Base-by-base conservation (phyloP, 169 alveolate species). In the Eimeria praecox region DNA sequence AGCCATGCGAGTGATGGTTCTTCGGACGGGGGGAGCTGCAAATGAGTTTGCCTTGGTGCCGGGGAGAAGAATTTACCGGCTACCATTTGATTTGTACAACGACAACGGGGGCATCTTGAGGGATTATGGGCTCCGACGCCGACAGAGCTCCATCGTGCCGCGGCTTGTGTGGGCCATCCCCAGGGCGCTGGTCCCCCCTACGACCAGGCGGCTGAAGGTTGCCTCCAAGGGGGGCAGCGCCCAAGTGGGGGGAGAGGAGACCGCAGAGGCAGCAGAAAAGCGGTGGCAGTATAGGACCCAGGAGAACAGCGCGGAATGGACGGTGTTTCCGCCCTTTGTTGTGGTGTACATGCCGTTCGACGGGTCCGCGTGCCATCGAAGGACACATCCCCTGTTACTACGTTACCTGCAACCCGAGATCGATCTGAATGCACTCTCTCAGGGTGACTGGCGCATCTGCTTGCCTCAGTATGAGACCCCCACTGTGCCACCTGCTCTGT, bases 341-440 rank as follows among this genome's bases (percentile, higher is more conserved):
- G 82, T 92, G 77, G 69, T 69, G n/a, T 92, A 86, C 66, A 40
- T 92, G 69, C 92, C 80, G 44, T 92, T 54, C 56, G 80, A 78
- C 62, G 78, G 91, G 42, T 69, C 86, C 24, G 75, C 80, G 27
- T 78, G 85, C 56, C 80, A 77, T 78, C 38, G 42, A 35, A 9
- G 40, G 8, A 56, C 69, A 49, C 91, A 78, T 90, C 73, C 92
- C 33, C 91, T 75, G 54, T 69, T 92, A 69, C 56, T 77, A 59
- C 95, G 95, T 54, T 92, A 92, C 59, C 91, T 92, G 56, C 95
- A 92, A 85, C 95, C 95, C 4, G 95, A 92, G 95, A 44, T 92
- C n/a, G 95, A 92, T 33, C 20, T 92, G n/a, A 5, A 78, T 9
- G 95, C 95, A 3, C 91, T 78, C 30, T 14, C 82, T 20, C 83